Evolutionary conservation across 73 alveolate species (phyloP), one percentile per base, ranked within the genome.

Genomic region (Stentor roeselii): DNA sequence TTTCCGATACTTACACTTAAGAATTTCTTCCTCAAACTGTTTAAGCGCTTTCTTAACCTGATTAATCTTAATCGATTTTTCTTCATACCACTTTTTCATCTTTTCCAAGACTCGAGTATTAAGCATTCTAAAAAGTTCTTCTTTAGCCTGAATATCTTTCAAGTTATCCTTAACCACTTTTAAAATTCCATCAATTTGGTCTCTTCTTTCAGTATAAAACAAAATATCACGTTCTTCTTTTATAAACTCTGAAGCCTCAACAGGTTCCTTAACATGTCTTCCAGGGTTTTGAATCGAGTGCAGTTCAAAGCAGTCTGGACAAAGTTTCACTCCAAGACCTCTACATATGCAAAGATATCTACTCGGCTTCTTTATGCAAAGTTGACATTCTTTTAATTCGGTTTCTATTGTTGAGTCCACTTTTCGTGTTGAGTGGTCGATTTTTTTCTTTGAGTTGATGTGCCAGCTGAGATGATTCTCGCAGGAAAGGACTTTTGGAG

Each of bases 401-500:
- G 80, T n/a, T 32, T 21, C 41, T 21, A 11, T n/a, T 67, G 37
- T 1, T 14, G n/a, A 27, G 21, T 67, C 80, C 50, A 67, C 2
- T 2, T 40, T 67, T 32, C 11, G 21, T 67, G 80, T 32, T 32
- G 27, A 27, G 34, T 67, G 80, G 21, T 67, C 80, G 21, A 21
- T 21, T n/a, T 67, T 67, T 67, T 32, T 0, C 41, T 34, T 67
- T 30, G 37, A 30, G 41, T 40, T 32, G 37, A 67, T 67, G 34
- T 67, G 80, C 80, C 80, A 67, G 42, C 41, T 21, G 14, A 67
- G 41, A 67, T 67, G 80, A 67, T 15, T 11, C 41, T 67, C 80
- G 41, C 80, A 67, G 34, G 34, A 40, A 32, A 21, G 37, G 2
- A 1, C 34, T 67, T n/a, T 21, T 21, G 80, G 80, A 2, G 21